A percentile compares a stretch with the other conserved stretches of the same genome.
Conservation (phyloP, 257 asterid species). For the Osmanthus fragrans region DNA sequence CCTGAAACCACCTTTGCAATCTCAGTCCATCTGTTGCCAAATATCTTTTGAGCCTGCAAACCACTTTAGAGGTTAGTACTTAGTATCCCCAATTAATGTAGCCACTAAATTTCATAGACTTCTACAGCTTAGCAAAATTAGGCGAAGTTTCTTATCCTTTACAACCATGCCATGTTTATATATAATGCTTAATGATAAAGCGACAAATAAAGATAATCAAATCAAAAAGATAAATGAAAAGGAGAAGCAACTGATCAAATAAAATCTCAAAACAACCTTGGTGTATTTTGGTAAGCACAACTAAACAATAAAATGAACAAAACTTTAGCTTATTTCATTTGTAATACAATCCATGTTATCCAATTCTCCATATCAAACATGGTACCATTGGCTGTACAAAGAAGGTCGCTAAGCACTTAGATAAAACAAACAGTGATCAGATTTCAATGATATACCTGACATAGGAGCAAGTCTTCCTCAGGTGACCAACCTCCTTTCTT, state of each 20-base stretch:
- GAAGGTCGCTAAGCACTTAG: background rate
- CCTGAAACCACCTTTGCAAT: constrained; percentile 99
- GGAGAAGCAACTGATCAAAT: constrained; percentile 2
- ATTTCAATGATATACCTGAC: constrained; percentile 59
- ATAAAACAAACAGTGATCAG: background rate
- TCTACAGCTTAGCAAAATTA: background rate
- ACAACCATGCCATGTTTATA: constrained; percentile 5
- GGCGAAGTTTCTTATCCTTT: background rate
- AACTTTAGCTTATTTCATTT: background rate
- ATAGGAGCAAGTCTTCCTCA: constrained; percentile 93
- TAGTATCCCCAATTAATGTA: constrained; percentile 21
- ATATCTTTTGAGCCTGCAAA: constrained; percentile 92
- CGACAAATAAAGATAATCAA: constrained; percentile 12
- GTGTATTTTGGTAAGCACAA: background rate
- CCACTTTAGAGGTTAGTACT: constrained; percentile 29
- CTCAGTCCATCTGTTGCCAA: constrained; percentile 98
- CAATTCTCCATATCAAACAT: background rate
- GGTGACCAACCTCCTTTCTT: constrained; percentile 99
- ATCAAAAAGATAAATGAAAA: background rate
- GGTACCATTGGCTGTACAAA: background rate
- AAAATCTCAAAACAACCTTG: background rate
- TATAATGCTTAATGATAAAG: constrained; percentile 13
- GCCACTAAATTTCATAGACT: background rate
- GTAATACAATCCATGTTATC: background rate
- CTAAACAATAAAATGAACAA: background rate